Base-by-base conservation (phyloP, 306 rosid genomes). In the Rosa chinensis region DNA sequence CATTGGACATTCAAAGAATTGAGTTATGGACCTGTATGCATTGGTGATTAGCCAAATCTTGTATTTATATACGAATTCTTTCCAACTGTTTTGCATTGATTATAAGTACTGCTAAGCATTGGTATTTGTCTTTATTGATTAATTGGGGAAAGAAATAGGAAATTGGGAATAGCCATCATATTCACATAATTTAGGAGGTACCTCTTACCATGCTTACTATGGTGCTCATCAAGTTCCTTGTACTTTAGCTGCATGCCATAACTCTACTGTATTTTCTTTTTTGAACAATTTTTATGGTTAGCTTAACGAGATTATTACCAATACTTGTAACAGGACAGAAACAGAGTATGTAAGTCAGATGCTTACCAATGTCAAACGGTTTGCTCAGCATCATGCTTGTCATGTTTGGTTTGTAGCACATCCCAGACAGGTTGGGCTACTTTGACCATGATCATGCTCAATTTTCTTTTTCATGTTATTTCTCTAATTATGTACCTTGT, bases 351-450 rank as follows among this genome's bases (percentile, higher is more conserved):
- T 91, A 43, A 95, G 99, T 78, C 92, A 92, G 85, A 95, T 95
- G 97, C 98, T 95, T 78, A 90, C 99, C 64, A 81, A 85, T 84
- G 80, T 95, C 78, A 95, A 92, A 81, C 87, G 99, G 84, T 95
- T 95, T 82, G 98, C 99, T 66, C 99, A 92, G 63, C 92, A 91
- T 90, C 97, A 91, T 58, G 87, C 94, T 66, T 91, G 99, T 85
- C 99, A 91, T 88, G 99, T 95, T 83, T 95, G 97, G 99, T 95
- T 95, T 82, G 99, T 95, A 40, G 99, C 98, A 72, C 99, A 95
- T 85, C 99, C 97, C 53, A 84, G 89, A 75, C 99, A 95, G 99
- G 99, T 95, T 80, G 44, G 52, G 87, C 73, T 68, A 5, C 70
- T 76, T 9, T 72, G 73, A 50, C 44, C 4, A 64, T 35, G 37